Conservation (phyloP, 805 yeast species). For the Cyberlindnera saturnus region DNA sequence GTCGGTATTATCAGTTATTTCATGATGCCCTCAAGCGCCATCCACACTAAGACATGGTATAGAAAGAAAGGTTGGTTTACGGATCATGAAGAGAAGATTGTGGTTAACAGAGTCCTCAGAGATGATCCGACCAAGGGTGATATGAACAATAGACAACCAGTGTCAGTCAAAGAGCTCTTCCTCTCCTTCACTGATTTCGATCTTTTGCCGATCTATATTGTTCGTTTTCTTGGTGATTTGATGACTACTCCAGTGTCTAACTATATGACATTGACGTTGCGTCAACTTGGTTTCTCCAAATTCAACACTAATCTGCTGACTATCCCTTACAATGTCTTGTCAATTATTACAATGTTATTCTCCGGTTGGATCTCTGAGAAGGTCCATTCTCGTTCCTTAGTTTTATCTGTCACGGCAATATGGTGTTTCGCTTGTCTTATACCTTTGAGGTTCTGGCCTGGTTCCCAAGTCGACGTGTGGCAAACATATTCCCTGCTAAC, state of each 20-base stretch:
- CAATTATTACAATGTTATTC: conserved; percentile 29
- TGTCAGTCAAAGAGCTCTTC: conserved; percentile 34
- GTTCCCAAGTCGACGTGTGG: conserved; percentile 34
- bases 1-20: conserved; percentile 45
- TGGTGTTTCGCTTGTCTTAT: conserved; percentile 32
- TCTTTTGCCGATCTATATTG: conserved; percentile 47
- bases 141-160: conserved; percentile 55
- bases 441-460: conserved; percentile 34
- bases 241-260: conserved; percentile 31
- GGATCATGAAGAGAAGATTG: conserved; percentile 49
- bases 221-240: conserved; percentile 38
- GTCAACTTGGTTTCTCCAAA: conserved; percentile 44
- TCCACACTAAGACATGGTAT: conserved; percentile 44
- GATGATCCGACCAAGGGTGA: conserved; percentile 64
- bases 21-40: conserved; percentile 51
- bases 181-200: conserved; percentile 42
- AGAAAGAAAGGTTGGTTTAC: conserved; percentile 47
- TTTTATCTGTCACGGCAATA: conserved; percentile 25
- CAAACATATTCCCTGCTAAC: conserved; percentile 34
- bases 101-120: conserved; percentile 51
- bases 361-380: conserved; percentile 34
- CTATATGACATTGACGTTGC: conserved; percentile 46
- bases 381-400: conserved; percentile 28
- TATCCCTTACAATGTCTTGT: conserved; percentile 42
- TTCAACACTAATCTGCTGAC: conserved; percentile 45